phyloP scores from a whole-genome alignment of 2,329 filamentous ascomycete species.

The Blumeria graminis region DNA sequence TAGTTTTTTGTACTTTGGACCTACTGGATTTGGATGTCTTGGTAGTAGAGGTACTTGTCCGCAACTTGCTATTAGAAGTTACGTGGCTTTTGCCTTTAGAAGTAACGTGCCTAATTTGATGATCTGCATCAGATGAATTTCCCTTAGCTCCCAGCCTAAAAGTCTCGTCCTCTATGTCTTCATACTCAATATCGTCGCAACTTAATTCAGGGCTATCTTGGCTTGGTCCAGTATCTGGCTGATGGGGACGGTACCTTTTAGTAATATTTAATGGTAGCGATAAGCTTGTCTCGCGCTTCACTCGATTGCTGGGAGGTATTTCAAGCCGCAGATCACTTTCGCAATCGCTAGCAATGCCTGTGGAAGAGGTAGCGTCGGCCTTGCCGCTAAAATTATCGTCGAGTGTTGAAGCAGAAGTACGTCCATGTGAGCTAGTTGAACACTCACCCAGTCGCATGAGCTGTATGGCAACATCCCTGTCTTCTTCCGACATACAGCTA shows the following conservation, averaged over 20 bases:
- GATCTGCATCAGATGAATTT: conserved; percentile 8
- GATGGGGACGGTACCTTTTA: conserved; percentile 22
- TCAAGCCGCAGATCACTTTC: conserved; percentile 45
- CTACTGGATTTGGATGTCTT: conserved; percentile 23
- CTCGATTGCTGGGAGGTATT: conserved; percentile 31
- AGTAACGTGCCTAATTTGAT: conserved; percentile 14
- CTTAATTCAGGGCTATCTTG: conserved; percentile 35
- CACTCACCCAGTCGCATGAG: conserved; percentile 89
- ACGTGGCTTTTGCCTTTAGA: conserved; percentile 19
- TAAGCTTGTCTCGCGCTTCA: conserved; percentile 29
- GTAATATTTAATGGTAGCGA: conserved; percentile 22
- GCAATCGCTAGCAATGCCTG: conserved; percentile 58
- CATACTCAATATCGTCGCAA: conserved; percentile 32
- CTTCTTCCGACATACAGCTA: conserved; percentile 90
- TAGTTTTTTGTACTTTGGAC: conserved; percentile 15
- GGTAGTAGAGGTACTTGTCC: conserved; percentile 15
- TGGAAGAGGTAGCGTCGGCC: conserved; percentile 65
- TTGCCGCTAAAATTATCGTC: conserved; percentile 85
- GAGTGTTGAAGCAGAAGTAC: conserved; percentile 76
- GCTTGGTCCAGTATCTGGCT: conserved; percentile 28
- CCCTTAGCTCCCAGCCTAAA: conserved; percentile 13
- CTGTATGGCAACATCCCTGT: conserved; percentile 81
- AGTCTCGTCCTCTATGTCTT: conserved; percentile 19
- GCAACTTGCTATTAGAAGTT: conserved; percentile 18
- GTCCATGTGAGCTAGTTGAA: conserved; percentile 77